Percentiles rank a stretch among this genome's conserved stretches.
These are phyloP conservation scores for Tagetes erecta DNA, from an alignment of 129 eudicot species.

Conservation along the genomic window DNA sequence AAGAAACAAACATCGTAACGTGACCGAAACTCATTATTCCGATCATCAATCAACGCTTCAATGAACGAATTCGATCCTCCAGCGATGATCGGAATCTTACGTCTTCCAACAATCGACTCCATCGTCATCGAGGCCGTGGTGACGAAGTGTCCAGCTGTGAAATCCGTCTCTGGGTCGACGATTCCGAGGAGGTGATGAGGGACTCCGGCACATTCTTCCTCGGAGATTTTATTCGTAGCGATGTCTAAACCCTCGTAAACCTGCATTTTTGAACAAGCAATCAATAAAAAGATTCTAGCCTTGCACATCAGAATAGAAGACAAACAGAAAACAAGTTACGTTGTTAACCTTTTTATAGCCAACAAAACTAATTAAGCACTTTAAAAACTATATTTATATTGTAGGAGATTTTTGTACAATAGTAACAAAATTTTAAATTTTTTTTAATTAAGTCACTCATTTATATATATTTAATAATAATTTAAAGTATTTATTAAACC, in stretches of 20 bases:
- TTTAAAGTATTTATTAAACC: too few species aligned
- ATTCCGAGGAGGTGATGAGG: slow-evolving; percentile 88
- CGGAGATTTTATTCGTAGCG: slow-evolving; percentile 71
- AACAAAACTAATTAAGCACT: too few species aligned
- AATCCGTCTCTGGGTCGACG: slow-evolving; percentile 59
- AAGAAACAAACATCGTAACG: slow-evolving; percentile 75
- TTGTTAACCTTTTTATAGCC: too few species aligned
- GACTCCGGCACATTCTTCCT: slow-evolving; percentile 58
- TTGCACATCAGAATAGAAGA: too few species aligned
- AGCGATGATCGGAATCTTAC: slow-evolving; percentile 74
- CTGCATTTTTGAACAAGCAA: slow-evolving; percentile 38
- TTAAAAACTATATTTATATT: too few species aligned
- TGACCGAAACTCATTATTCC: slow-evolving; percentile 41
- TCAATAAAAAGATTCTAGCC: too few species aligned
- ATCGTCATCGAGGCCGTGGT: slow-evolving; percentile 54
- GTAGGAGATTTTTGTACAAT: too few species aligned
- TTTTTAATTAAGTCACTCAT: too few species aligned
- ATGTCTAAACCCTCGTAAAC: slow-evolving; percentile 69
- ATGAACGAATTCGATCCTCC: slow-evolving; percentile 94
- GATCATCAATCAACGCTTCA: slow-evolving; percentile 58
- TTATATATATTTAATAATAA: too few species aligned
- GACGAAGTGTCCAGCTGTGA: slow-evolving; percentile 54
- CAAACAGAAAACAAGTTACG: too few species aligned
- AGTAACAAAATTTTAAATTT: too few species aligned
- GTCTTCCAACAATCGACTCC: slow-evolving; percentile 54